Base-by-base conservation (phyloP, 805 yeast species). In the Ogataea ramenticola region DNA sequence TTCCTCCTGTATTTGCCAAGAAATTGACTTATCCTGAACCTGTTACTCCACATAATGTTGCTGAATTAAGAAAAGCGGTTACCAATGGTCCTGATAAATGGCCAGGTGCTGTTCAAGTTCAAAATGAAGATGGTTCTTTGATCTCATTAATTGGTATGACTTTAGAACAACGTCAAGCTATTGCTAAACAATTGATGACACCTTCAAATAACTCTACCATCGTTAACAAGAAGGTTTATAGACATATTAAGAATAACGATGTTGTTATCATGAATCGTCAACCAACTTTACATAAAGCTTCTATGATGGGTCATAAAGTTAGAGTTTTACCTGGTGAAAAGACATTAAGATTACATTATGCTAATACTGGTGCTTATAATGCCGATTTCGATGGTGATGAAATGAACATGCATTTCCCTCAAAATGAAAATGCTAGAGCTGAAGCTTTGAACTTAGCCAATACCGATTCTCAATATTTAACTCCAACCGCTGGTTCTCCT, bases 341-440 rank as follows among this genome's bases (percentile, higher is more conserved):
- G 72, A 95, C 99, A 4, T 72, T 93, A 56, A 80, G 99, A 61
- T 72, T 93, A 65, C 99, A 93, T 65, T 93, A 93, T 66, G 99
- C 99, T 57, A 93, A 93, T 67, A 93, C 99, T 38, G 97, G 97
- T 68, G 97, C 99, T 37, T 93, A 91, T 68, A 91, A 91, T 65
- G 98, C 98, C 34, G 99, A 91, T 77, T 91, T 93, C 58, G 99
- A 91, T 68, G 99, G 99, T 74, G 99, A 91, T 68, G 99, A 91
- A 72, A 91, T 91, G 99, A 91, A 91, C 65, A 85, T 91, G 96
- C 99, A 91, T 70, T 91, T 91, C 74, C 99, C 99, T 24, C 99
- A 91, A 70, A 89, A 86, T 66, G 97, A 91, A 69, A 86, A 87
- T 55, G 99, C 98, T 10, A 82, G 90, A 61, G 91, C 98, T 20